A percentile compares a stretch with the other conserved stretches of the same genome.
phyloP scores from a whole-genome alignment of 768 basidiomycete species.

The Solioccasus polychromus region DNA sequence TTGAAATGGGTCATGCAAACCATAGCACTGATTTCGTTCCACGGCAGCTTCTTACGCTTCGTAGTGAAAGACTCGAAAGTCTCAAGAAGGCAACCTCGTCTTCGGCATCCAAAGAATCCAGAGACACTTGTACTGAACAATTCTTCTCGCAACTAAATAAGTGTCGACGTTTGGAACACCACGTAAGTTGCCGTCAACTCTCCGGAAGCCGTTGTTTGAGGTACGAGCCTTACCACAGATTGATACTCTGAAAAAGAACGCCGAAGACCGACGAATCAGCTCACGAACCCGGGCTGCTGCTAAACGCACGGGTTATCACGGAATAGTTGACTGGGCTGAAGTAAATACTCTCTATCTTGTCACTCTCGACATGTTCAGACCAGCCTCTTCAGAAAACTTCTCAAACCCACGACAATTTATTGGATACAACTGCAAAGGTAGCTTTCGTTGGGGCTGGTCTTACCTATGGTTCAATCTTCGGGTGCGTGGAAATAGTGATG shows the following conservation, averaged over 20 bases:
- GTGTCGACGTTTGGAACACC: not conserved
- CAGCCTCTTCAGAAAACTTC: constrained; percentile 6
- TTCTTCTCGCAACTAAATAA: not conserved
- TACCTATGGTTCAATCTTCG: constrained; percentile 26
- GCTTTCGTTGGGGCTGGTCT: too few relatives aligned
- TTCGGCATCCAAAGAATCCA: too few relatives aligned
- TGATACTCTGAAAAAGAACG: not conserved
- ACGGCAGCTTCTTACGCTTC: not conserved
- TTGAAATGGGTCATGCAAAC: too few relatives aligned
- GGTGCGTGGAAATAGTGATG: constrained; percentile 12
- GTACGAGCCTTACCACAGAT: not conserved
- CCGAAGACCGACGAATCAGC: constrained; percentile 1
- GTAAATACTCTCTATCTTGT: too few relatives aligned
- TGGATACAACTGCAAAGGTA: constrained; percentile 7
- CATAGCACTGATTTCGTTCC: too few relatives aligned
- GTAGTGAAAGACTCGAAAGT: not conserved
- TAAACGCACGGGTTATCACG: too few relatives aligned
- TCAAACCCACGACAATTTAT: constrained; percentile 4
- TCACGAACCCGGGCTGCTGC: constrained; percentile 18
- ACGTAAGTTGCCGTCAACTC: not conserved
- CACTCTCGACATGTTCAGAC: too few relatives aligned
- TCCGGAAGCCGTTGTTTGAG: not conserved
- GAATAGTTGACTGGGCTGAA: constrained; percentile 22
- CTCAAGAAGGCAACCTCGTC: not conserved
- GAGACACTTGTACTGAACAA: too few relatives aligned